Percentiles rank a stretch among this genome's conserved stretches.
These are phyloP conservation scores for Typha latifolia DNA, from an alignment of 176 grass and related monocot genomes.

Conservation along the genomic window DNA sequence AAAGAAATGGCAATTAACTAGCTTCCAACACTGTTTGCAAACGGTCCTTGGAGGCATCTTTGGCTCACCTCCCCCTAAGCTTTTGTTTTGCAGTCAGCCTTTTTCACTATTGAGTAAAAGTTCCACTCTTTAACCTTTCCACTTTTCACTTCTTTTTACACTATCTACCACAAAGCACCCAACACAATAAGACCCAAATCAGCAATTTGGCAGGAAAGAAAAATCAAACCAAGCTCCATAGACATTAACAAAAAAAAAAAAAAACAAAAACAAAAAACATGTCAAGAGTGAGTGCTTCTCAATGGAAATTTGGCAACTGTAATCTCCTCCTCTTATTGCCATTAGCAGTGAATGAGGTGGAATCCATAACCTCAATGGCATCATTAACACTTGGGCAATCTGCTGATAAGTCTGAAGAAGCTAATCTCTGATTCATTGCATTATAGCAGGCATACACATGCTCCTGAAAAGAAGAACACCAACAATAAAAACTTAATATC, in stretches of 20 bases:
- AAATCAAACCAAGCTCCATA: background rate
- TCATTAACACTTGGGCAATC: background rate
- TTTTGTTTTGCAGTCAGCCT: slow-evolving; percentile 6
- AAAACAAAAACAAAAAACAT: background rate
- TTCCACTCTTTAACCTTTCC: slow-evolving; percentile 2
- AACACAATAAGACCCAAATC: background rate
- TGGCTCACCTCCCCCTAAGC: background rate
- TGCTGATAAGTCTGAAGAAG: slow-evolving; percentile 8
- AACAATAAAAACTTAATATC: background rate
- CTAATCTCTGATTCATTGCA: slow-evolving; percentile 24
- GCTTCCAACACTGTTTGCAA: background rate
- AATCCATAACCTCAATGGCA: slow-evolving; percentile 1
- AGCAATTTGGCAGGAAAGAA: background rate
- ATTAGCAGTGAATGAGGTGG: background rate
- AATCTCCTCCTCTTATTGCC: slow-evolving; percentile 19
- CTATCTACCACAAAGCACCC: background rate
- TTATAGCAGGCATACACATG: slow-evolving; percentile 52
- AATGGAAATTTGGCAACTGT: background rate
- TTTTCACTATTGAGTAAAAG: background rate
- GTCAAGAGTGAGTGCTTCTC: background rate
- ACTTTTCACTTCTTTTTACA: background rate
- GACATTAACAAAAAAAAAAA: background rate
- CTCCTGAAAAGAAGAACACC: slow-evolving; percentile 28
- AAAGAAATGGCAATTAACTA: background rate
- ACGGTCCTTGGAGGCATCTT: background rate